Evolutionary conservation across 192 early-diverging fungal species (phyloP).

Genomic region (Gamsiella multidivaricata): DNA sequence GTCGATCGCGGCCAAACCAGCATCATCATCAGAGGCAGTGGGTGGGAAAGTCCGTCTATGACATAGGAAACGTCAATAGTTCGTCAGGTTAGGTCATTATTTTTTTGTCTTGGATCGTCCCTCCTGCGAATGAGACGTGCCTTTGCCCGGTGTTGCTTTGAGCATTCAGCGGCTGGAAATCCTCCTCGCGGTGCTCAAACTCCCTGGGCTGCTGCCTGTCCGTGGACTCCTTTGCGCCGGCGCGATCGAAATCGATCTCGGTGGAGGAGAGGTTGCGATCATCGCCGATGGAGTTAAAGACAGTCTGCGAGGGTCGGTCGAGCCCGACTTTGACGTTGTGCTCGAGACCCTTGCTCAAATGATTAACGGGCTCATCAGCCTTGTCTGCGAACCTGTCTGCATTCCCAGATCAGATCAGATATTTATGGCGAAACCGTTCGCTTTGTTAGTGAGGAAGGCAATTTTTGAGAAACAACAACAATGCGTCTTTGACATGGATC

Average conservation of each 20-base stretch:
- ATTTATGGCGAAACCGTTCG: too few relatives aligned
- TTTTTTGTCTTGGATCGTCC: not conserved
- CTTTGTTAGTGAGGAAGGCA: too few relatives aligned
- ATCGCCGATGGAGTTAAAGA: constrained; percentile 33
- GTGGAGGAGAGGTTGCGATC: constrained; percentile 13
- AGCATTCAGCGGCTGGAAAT: constrained; percentile 14
- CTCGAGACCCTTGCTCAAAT: not conserved
- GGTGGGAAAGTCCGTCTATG: too few relatives aligned
- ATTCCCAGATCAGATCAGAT: too few relatives aligned
- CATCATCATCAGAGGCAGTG: too few relatives aligned
- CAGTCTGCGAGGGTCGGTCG: constrained; percentile 4
- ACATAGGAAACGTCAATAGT: too few relatives aligned
- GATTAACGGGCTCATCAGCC: constrained; percentile 9
- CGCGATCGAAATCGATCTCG: constrained; percentile 6
- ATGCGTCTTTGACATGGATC: not conserved
- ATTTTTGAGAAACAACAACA: too few relatives aligned
- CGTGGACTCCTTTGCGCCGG: not conserved
- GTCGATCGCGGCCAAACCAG: too few relatives aligned
- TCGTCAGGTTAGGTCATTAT: too few relatives aligned
- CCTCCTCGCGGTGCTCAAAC: constrained; percentile 30
- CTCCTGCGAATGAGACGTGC: constrained; percentile 5
- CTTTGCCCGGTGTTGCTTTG: not conserved
- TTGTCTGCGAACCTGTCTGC: not conserved
- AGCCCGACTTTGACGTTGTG: constrained; percentile 21
- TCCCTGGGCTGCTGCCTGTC: not conserved